Base-by-base conservation (phyloP, 805 yeast species). In the Teunomyces cretensis region DNA sequence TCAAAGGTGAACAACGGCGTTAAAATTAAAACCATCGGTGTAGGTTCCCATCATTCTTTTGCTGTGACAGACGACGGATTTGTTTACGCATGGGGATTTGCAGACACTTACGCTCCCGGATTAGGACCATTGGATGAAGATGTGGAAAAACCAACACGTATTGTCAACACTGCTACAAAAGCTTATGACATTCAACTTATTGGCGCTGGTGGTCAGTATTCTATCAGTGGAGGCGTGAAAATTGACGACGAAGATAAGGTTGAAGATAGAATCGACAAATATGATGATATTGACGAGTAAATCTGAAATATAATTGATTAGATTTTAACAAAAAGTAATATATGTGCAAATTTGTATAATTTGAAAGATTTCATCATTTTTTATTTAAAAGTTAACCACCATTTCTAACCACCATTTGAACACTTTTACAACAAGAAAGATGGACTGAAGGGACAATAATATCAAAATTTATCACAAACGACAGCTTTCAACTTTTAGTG, bases 191-290 rank as follows among this genome's bases (percentile, higher is more conserved):
- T 94, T 54, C 61, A 72, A 36, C 52, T 81, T 37, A 78, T 87
- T 50, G 91, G 96, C n/a, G 94, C 94, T 39, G 99, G 99, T 49
- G 99, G 98, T 16, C 99, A 94, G 68, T 94, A 88, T 60, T 86
- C 96, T 43, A 85, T 90, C 7, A 79, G 92, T 61, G 97, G 90
- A 33, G 97, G 98, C 44, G 65, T 76, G 30, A 80, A 79, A 55
- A 81, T 79, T 46, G 78, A 72, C 43, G 83, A 79, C 48, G 81
- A 72, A 40, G 75, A 69, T 30, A 54, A 54, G 17, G 71, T 72
- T 26, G 81, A 77, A 53, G 74, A 74, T 32, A 68, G 83, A 59
- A 55, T 67, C 22, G 82, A 78, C 30, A 71, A 71, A 54, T 73
- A 77, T 49, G 83, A 78, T 47, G 79, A 76, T 16, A 67, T 76